Conservation (phyloP, 2,329 filamentous ascomycete genomes). For the Polychaeton citri region DNA sequence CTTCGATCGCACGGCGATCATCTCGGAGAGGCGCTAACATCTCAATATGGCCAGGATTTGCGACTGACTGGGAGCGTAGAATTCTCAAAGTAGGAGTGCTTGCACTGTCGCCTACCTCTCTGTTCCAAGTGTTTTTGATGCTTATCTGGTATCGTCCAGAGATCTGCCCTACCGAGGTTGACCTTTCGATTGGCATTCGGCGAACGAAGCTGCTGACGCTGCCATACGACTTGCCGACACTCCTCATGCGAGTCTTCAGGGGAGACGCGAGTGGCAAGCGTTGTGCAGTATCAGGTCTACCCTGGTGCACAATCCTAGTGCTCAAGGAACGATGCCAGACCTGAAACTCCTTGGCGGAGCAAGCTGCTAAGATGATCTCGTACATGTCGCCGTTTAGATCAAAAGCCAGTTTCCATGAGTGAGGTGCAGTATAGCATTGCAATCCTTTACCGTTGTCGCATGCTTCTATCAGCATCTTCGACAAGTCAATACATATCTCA, state of each 20-base stretch:
- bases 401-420: constrained; percentile 87
- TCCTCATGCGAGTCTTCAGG: constrained; percentile 57
- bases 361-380: constrained; percentile 78
- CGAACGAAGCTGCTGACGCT: constrained; percentile 53
- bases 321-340: constrained; percentile 64
- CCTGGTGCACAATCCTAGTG: constrained; percentile 36
- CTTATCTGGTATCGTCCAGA: constrained; percentile 62
- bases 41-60: constrained; percentile 55
- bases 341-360: constrained; percentile 63
- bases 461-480: constrained; percentile 53
- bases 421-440: constrained; percentile 73
- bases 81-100: constrained; percentile 39
- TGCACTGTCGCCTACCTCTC: constrained; percentile 40
- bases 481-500: constrained; percentile 59
- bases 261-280: constrained; percentile 44
- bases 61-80: constrained; percentile 65
- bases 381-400: constrained; percentile 63
- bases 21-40: constrained; percentile 60
- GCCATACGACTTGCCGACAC: constrained; percentile 62
- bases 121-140: constrained; percentile 63
- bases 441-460: constrained; percentile 65
- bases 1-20: constrained; percentile 67
- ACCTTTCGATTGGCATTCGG: constrained; percentile 64
- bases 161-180: constrained; percentile 59
- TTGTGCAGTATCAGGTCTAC: constrained; percentile 37